phyloP scores from a whole-genome alignment of 768 basidiomycete species.

The Polyporus arcularius region DNA sequence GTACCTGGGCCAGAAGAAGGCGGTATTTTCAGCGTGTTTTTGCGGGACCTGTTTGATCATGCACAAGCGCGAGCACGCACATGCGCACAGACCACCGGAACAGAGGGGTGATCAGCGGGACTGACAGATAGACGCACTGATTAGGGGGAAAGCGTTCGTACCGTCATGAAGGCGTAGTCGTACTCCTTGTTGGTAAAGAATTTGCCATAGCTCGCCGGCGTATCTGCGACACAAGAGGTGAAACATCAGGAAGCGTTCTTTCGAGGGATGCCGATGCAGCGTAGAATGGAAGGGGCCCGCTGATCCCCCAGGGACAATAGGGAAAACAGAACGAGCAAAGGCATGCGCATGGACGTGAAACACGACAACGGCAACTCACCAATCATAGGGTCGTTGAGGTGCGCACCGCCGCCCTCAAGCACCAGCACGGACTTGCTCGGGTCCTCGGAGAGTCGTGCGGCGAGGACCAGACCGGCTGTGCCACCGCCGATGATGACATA shows the following conservation, averaged over 20 bases:
- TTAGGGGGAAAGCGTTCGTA: background rate
- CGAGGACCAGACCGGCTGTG: slow-evolving; percentile 39
- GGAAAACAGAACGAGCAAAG: background rate
- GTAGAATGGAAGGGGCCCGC: too few species aligned
- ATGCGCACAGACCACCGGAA: background rate
- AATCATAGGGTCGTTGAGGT: slow-evolving; percentile 6
- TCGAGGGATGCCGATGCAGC: too few species aligned
- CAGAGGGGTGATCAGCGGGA: background rate
- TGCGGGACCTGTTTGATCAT: slow-evolving; percentile 3
- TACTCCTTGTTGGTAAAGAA: slow-evolving; percentile 16
- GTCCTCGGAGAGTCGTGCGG: slow-evolving; percentile 40
- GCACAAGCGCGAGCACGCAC: background rate
- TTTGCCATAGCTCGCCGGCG: background rate
- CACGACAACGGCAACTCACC: background rate
- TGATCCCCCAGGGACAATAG: too few species aligned
- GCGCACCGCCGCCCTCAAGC: slow-evolving; percentile 31
- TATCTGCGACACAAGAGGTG: background rate
- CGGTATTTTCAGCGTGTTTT: background rate
- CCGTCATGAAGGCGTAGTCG: slow-evolving; percentile 17
- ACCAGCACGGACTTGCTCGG: slow-evolving; percentile 35
- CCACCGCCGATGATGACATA: slow-evolving; percentile 3
- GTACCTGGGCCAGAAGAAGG: slow-evolving; percentile 6
- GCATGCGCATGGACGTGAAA: background rate
- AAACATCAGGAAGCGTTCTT: background rate
- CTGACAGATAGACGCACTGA: background rate